Evolutionary conservation across 805 yeast genomes (phyloP).

Genomic region (Starmerella stellata): DNA sequence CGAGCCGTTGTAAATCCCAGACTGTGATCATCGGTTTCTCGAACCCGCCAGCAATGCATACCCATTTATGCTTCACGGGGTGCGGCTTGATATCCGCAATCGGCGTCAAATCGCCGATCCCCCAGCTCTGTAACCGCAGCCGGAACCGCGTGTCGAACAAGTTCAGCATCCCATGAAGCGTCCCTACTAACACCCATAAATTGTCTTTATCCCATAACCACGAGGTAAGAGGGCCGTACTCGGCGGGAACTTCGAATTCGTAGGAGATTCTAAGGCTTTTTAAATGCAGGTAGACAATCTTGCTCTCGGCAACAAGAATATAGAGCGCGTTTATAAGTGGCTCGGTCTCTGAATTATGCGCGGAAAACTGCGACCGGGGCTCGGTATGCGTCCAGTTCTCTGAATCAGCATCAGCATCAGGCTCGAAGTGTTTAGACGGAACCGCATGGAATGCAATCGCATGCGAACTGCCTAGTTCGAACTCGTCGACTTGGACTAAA

Average conservation of each 20-base stretch:
- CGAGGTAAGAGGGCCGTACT: slow-evolving; percentile 48
- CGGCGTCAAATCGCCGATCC: slow-evolving; percentile 33
- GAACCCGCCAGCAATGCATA: slow-evolving; percentile 52
- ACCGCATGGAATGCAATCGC: slow-evolving; percentile 31
- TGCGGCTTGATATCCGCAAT: slow-evolving; percentile 32
- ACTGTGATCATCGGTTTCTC: slow-evolving; percentile 41
- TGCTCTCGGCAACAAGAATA: slow-evolving; percentile 10
- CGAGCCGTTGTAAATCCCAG: slow-evolving; percentile 55
- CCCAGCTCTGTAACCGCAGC: slow-evolving; percentile 42
- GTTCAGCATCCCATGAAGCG: slow-evolving; percentile 51
- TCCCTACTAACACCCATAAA: slow-evolving; percentile 58
- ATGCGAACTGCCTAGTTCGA: slow-evolving; percentile 22
- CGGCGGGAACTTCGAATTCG: slow-evolving; percentile 34
- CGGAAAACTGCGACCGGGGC: neutral
- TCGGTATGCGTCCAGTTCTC: neutral
- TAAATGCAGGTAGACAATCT: slow-evolving; percentile 34
- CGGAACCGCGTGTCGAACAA: slow-evolving; percentile 70
- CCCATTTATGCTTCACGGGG: slow-evolving; percentile 30
- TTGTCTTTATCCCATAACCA: slow-evolving; percentile 37
- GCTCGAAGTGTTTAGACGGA: neutral
- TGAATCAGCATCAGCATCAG: neutral
- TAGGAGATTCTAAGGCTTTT: slow-evolving; percentile 32
- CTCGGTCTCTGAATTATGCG: neutral
- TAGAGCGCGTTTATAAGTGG: slow-evolving; percentile 3
- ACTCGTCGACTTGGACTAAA: slow-evolving; percentile 1